Base-by-base conservation (phyloP, 345 rosid species). In the Murraya koenigii region DNA sequence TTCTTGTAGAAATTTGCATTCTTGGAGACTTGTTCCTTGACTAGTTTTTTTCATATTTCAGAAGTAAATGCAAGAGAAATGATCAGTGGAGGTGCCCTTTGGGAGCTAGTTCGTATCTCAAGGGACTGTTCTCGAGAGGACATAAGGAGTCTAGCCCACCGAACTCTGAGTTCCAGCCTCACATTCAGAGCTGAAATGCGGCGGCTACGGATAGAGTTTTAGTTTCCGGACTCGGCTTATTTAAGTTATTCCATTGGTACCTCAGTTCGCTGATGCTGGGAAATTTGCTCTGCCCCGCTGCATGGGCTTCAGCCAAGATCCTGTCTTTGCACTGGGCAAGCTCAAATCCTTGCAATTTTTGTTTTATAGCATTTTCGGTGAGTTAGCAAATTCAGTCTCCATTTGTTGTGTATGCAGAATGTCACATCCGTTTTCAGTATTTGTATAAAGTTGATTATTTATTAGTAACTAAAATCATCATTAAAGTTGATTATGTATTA, bases 101-200 rank as follows among this genome's bases (percentile, higher is more conserved):
- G 97, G 98, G 99, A 97, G 84, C 85, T 97, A 68, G 95, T 94
- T 77, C 94, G 94, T 54, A 93, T 97, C 84, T 89, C 99, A 8
- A 87, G 88, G 73, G 97, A 97, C 81, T 93, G 98, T 84, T 89
- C 98, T 23, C 89, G 98, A 72, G 98, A 97, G 75, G 99, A 97
- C 83, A 94, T 94, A 79, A 85, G 95, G 76, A 93, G 80, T 77
- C 96, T 93, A 55, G 98, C 99, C 75, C 84, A 80, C n/a, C 91
- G 93, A 32, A 94, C 97, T 26, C 79, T 94, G 81, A 85, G 81
- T 78, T 88, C 93, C 38, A 92, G 97, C 72, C 89, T 87, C 5
- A 75, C 81, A 55, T 93, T 94, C 77, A 83, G 87, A 49, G 80
- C 90, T 32, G 97, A 94, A 86, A 74, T 94, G 82, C 86, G 92